Base-by-base conservation (phyloP, 805 yeast species). In the Cyberlindnera veronae region DNA sequence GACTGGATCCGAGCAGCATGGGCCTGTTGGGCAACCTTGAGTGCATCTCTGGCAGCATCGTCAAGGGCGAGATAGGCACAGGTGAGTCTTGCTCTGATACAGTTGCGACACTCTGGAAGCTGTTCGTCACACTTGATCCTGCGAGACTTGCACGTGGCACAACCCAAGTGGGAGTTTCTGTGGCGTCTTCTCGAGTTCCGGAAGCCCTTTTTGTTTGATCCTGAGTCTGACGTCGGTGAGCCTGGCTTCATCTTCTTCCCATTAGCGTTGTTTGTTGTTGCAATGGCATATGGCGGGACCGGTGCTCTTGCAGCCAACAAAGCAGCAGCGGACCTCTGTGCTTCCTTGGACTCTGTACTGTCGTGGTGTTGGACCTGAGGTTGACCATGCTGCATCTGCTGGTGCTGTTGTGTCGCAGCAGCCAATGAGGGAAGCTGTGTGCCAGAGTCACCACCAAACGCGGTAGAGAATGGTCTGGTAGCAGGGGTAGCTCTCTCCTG, bases 151-250 rank as follows among this genome's bases (percentile, higher is more conserved):
- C 86, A 79, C 16, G 80, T 77, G 3, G 76, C 78, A 61, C 93
- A 84, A n/a, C 93, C 91, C 38, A 75, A 56, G 53, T 81, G 88
- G 6, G 86, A 79, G 62, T 81, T 81, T 42, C 81, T 67, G 59
- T 81, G 88, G 44, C 73, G 71, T 51, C 83, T 66, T 51, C 86
- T 64, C 16, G 58, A 55, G 27, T 48, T 55, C 33, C 59, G 44
- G 36, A 44, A 41, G 5, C 49, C 48, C 31, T 46, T 50, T 33
- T 48, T 55, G 15, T 24, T 22, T 12, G 7, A 15, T 8, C 20
- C 20, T 12, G 28, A 6, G 10, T 43, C 44, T 10, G 42, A 8
- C 5, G 32, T 3, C 10, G 49, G 42, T 6, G 45, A 29, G 20
- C 18, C 36, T 11, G 45, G 38, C 26, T 36, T 35, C 13, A 16